Evolutionary conservation across 2,329 filamentous ascomycete genomes (phyloP).

Genomic region (Trichoderma sp.): DNA sequence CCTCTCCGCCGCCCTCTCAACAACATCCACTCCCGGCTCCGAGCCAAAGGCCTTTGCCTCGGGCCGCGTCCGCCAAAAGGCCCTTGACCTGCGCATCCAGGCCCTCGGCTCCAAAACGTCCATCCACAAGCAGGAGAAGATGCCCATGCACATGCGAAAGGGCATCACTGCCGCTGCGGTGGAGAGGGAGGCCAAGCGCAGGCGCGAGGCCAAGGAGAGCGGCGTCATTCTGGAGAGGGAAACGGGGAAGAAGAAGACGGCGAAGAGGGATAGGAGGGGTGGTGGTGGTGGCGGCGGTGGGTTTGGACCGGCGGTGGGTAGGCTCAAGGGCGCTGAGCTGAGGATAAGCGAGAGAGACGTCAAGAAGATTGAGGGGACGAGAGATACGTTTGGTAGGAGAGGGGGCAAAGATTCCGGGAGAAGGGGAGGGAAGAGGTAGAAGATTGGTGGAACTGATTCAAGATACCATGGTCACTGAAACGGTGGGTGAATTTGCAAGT

Average conservation of each 20-base stretch:
- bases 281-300: slow-evolving; percentile 52
- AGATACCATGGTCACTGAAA: not conserved
- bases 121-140: slow-evolving; percentile 75
- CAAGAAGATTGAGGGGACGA: slow-evolving; percentile 63
- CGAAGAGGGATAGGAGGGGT: slow-evolving; percentile 48
- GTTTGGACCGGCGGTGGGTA: slow-evolving; percentile 77
- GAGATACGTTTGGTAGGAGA: slow-evolving; percentile 45
- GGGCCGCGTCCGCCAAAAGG: slow-evolving; percentile 76
- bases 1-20: slow-evolving; percentile 43
- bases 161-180: slow-evolving; percentile 74
- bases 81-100: slow-evolving; percentile 80
- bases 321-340: slow-evolving; percentile 76
- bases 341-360: slow-evolving; percentile 78
- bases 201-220: slow-evolving; percentile 82
- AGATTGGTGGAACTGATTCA: not conserved
- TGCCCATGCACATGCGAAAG: slow-evolving; percentile 84
- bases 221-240: slow-evolving; percentile 79
- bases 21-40: slow-evolving; percentile 37
- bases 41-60: slow-evolving; percentile 48
- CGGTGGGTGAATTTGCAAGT: not conserved
- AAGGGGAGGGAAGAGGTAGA: slow-evolving; percentile 37
- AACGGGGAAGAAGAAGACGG: slow-evolving; percentile 42
- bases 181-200: slow-evolving; percentile 67
- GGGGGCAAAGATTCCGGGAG: slow-evolving; percentile 43
- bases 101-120: slow-evolving; percentile 76